Evolutionary conservation across 805 yeast genomes (phyloP).

Genomic region (Candida gorgasii): DNA sequence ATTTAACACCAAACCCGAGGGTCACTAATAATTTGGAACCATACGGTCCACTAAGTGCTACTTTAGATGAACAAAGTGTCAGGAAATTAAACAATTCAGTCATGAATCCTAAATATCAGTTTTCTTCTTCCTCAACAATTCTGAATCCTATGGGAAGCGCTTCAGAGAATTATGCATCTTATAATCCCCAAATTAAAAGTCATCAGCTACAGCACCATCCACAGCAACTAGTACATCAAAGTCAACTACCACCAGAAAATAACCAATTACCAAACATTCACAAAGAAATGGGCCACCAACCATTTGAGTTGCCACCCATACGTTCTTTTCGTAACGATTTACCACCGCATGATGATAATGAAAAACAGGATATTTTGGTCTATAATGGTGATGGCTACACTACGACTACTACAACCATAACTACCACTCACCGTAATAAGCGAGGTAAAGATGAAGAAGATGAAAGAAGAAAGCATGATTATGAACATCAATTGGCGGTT

Average conservation of each 20-base stretch:
- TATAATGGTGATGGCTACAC: slow-evolving; percentile 11
- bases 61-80: background rate
- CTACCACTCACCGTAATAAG: slow-evolving; percentile 14
- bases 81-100: background rate
- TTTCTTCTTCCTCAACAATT: background rate
- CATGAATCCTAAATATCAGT: background rate
- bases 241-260: background rate
- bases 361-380: background rate
- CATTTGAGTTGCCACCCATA: slow-evolving; percentile 13
- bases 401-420: slow-evolving; percentile 17
- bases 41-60: background rate
- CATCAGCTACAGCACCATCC: background rate
- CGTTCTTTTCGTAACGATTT: slow-evolving; percentile 1
- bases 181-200: background rate
- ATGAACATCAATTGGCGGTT: slow-evolving; percentile 13
- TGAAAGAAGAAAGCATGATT: slow-evolving; percentile 9
- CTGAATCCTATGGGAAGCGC: slow-evolving; percentile 1
- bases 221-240: too few species aligned
- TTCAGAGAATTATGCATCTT: background rate
- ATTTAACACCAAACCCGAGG: background rate
- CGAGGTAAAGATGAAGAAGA: slow-evolving; percentile 7
- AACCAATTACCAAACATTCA: slow-evolving; percentile 4
- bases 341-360: background rate
- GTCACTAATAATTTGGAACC: background rate
- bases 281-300: background rate